Percentiles rank a stretch among this genome's conserved stretches.
These are phyloP conservation scores for Hanseniaspora jakobsenii DNA, from an alignment of 805 yeast species.

Conservation along the genomic window DNA sequence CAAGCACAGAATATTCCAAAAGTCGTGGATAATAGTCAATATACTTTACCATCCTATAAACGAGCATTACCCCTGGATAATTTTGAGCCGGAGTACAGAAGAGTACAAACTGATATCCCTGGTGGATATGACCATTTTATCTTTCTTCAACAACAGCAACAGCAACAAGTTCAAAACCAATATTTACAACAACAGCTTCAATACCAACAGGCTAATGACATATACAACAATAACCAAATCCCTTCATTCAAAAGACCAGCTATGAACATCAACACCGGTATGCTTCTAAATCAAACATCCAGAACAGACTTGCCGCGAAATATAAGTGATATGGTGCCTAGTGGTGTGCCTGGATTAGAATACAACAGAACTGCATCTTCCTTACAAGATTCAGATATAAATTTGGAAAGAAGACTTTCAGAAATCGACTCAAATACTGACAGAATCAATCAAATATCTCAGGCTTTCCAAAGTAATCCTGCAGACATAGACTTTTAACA, in stretches of 20 bases:
- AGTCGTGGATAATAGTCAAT: conserved; percentile 6
- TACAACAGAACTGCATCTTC: conserved; percentile 12
- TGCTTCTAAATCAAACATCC: conserved; percentile 1
- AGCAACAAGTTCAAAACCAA: conserved; percentile 8
- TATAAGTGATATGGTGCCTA: neutral
- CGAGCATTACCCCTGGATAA: conserved; percentile 8
- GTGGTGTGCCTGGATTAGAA: conserved; percentile 11
- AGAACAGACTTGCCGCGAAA: neutral
- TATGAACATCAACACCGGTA: conserved; percentile 14
- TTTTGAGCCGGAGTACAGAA: conserved; percentile 13
- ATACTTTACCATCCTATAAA: conserved; percentile 12
- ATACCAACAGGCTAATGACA: conserved; percentile 8
- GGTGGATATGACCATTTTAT: conserved; percentile 13
- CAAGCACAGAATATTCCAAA: conserved; percentile 3
- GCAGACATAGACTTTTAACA: conserved; percentile 8
- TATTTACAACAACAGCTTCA: conserved; percentile 11
- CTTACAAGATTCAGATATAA: conserved; percentile 5
- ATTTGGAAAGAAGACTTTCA: conserved; percentile 13
- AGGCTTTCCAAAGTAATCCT: conserved; percentile 3
- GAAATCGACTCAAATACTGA: conserved; percentile 12
- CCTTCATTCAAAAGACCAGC: conserved; percentile 6
- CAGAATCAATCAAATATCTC: conserved; percentile 4
- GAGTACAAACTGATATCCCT: conserved; percentile 15
- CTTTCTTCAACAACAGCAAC: conserved; percentile 2
- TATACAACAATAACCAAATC: neutral